Percentiles rank a stretch among this genome's conserved stretches.
These are phyloP conservation scores for Trifolium pratense DNA, from an alignment of 306 rosid species.

Conservation along the genomic window DNA sequence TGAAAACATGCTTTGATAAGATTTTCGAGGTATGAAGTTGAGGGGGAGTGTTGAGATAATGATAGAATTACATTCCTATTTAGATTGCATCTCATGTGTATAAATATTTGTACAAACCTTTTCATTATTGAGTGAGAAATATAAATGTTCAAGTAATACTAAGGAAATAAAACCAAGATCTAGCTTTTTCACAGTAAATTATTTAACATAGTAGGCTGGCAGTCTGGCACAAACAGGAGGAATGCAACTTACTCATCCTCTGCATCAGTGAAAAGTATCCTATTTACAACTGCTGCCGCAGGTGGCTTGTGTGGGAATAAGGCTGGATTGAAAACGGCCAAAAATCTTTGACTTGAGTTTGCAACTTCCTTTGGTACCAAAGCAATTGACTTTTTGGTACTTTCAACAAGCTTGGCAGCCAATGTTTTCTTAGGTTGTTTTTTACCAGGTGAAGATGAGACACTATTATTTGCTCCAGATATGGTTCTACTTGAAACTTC, in stretches of 20 bases:
- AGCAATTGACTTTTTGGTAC: constrained; percentile 87
- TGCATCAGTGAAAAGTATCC: constrained; percentile 90
- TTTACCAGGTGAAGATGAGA: constrained; percentile 55
- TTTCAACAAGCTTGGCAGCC: constrained; percentile 89
- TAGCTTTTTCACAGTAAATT: constrained; percentile 30
- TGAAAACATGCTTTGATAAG: constrained; percentile 4
- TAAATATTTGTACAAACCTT: constrained; percentile 4
- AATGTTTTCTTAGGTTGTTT: constrained; percentile 80
- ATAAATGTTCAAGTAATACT: not conserved
- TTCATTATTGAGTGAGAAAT: constrained; percentile 12
- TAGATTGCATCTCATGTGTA: not conserved
- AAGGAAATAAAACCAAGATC: constrained; percentile 23
- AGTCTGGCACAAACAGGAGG: constrained; percentile 31
- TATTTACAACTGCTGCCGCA: constrained; percentile 66
- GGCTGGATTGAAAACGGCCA: constrained; percentile 76
- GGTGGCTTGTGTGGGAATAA: constrained; percentile 95
- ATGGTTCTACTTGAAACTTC: constrained; percentile 50
- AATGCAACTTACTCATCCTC: constrained; percentile 89
- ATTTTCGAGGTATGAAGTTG: not conserved
- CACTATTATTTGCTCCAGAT: constrained; percentile 46
- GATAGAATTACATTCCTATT: not conserved
- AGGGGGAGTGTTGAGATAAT: not conserved
- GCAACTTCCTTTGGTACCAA: constrained; percentile 84
- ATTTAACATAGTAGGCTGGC: constrained; percentile 29
- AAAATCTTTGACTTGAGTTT: constrained; percentile 69